Percentiles rank a stretch among this genome's conserved stretches.
These are phyloP conservation scores for Kuraishia piskuri DNA, from an alignment of 805 yeast genomes.

Conservation along the genomic window DNA sequence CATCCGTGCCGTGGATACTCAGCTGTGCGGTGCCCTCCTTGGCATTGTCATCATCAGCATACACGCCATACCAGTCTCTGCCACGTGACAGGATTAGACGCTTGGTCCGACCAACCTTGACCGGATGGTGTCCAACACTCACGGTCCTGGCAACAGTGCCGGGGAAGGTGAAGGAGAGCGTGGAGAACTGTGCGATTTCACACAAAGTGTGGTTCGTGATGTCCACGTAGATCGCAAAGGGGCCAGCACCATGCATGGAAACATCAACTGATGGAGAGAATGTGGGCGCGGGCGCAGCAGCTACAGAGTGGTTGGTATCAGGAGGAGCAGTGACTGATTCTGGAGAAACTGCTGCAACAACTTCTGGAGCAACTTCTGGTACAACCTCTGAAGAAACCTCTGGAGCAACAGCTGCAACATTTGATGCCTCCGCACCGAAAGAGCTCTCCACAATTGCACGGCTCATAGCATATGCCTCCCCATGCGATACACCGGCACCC, in stretches of 20 bases:
- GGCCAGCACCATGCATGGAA: neutral
- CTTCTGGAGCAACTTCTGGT: neutral
- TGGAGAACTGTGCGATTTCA: neutral
- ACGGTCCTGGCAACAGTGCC: neutral
- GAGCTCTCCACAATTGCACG: conserved; percentile 1
- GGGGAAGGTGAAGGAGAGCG: neutral
- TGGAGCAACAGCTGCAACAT: neutral
- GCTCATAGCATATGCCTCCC: conserved; percentile 2
- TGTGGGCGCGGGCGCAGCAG: no score
- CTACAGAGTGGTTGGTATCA: no score
- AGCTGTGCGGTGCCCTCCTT: neutral
- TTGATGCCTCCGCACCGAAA: neutral
- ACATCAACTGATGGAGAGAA: neutral
- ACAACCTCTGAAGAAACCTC: neutral
- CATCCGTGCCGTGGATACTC: neutral
- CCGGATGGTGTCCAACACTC: neutral
- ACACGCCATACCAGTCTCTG: neutral
- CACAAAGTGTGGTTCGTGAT: neutral
- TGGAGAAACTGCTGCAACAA: neutral
- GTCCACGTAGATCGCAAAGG: neutral
- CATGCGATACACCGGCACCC: conserved; percentile 3
- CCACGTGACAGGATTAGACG: neutral
- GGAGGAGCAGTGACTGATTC: neutral
- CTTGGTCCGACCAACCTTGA: neutral
- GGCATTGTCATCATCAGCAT: neutral